Percentiles rank a stretch among this genome's conserved stretches.
Evolutionary conservation across 2,329 filamentous ascomycete genomes (phyloP).

Genomic region (Laburnicola sp.): DNA sequence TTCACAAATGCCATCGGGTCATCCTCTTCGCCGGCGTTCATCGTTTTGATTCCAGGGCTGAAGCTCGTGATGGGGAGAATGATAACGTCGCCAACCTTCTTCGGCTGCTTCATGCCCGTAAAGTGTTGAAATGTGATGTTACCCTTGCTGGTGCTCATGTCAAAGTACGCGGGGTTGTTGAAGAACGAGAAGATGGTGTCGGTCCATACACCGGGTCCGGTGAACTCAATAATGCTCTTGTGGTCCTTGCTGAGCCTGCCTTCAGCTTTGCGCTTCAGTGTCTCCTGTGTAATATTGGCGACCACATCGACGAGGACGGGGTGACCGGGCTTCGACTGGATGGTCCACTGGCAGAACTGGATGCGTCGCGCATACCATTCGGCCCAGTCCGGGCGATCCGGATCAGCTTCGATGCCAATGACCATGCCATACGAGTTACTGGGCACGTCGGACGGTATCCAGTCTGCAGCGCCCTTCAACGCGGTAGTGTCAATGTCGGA

Average conservation of each 20-base stretch:
- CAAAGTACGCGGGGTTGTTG: conserved; percentile 87
- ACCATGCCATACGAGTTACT: conserved; percentile 80
- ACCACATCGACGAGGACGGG: conserved; percentile 88
- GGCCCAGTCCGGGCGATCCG: conserved; percentile 87
- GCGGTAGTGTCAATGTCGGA: conserved; percentile 82
- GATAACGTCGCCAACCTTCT: conserved; percentile 90
- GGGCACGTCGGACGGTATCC: conserved; percentile 80
- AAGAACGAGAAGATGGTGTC: conserved; percentile 90
- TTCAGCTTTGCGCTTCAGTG: conserved; percentile 70
- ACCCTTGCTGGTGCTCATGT: conserved; percentile 69
- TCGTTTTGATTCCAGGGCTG: conserved; percentile 90
- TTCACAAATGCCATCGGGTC: conserved; percentile 97
- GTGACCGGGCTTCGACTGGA: conserved; percentile 92
- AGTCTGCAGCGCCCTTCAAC: conserved; percentile 79
- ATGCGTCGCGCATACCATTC: conserved; percentile 96
- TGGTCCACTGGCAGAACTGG: conserved; percentile 99
- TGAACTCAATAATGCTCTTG: conserved; percentile 87
- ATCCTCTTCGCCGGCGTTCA: conserved; percentile 85
- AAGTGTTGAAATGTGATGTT: conserved; percentile 87
- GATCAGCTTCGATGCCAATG: conserved; percentile 94
- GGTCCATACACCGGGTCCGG: conserved; percentile 92
- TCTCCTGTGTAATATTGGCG: conserved; percentile 79
- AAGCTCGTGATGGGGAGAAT: conserved; percentile 96
- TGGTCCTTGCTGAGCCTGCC: conserved; percentile 67
- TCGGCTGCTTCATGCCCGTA: conserved; percentile 79